Conservation (phyloP, 257 asterid genomes). For the Nicotiana knightiana region DNA sequence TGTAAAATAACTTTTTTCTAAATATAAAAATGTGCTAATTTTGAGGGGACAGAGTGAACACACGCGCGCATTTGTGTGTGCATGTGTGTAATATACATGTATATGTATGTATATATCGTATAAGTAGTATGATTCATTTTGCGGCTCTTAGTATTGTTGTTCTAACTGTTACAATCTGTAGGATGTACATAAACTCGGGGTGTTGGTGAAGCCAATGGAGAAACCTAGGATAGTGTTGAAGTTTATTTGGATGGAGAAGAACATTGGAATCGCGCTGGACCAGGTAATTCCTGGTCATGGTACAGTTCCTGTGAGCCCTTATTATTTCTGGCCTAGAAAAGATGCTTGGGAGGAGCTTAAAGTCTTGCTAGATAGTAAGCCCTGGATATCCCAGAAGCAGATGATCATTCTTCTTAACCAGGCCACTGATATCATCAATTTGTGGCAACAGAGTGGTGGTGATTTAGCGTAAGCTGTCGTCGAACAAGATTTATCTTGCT, state of each 20-base stretch:
- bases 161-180: not conserved
- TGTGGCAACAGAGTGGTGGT: too few relatives aligned
- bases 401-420: too few relatives aligned
- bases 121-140: not conserved
- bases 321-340: conserved; percentile 38
- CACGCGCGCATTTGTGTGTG: too few relatives aligned
- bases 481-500: too few relatives aligned
- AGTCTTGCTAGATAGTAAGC: conserved; percentile 26
- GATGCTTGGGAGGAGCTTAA: conserved; percentile 42
- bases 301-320: conserved; percentile 34
- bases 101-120: too few relatives aligned
- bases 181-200: conserved; percentile 24
- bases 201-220: conserved; percentile 34
- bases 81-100: too few relatives aligned
- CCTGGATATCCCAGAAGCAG: conserved; percentile 34
- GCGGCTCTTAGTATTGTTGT: not conserved
- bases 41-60: not conserved
- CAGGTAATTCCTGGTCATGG: conserved; percentile 35
- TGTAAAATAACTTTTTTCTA: not conserved
- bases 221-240: conserved; percentile 32
- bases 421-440: too few relatives aligned
- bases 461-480: conserved; percentile 1
- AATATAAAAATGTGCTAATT: not conserved
- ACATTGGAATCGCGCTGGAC: conserved; percentile 33
- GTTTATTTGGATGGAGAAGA: conserved; percentile 39